phyloP scores from a whole-genome alignment of 805 yeast genomes.

The Saturnispora mendoncae region DNA sequence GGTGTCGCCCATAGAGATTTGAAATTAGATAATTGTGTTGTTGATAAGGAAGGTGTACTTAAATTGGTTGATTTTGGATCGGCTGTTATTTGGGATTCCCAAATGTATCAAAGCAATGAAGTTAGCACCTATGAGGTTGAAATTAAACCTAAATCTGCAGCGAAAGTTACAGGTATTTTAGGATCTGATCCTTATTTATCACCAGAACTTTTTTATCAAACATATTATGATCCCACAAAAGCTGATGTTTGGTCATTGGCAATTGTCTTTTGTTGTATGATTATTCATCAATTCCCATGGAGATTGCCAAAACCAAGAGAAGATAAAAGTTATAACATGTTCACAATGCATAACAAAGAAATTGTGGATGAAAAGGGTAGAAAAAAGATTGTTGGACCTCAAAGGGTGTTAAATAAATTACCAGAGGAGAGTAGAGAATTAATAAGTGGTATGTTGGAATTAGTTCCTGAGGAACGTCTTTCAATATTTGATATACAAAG shows the following conservation, averaged over 20 bases:
- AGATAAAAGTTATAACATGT: slow-evolving; percentile 69
- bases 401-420: slow-evolving; percentile 58
- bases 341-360: slow-evolving; percentile 29
- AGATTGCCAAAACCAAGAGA: slow-evolving; percentile 64
- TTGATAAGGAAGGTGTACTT: slow-evolving; percentile 60
- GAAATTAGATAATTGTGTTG: slow-evolving; percentile 90
- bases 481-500: slow-evolving; percentile 45
- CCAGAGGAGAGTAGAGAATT: slow-evolving; percentile 59
- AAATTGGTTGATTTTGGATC: slow-evolving; percentile 92
- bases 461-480: slow-evolving; percentile 52
- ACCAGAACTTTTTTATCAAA: slow-evolving; percentile 65
- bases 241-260: slow-evolving; percentile 94
- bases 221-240: slow-evolving; percentile 71
- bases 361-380: slow-evolving; percentile 22
- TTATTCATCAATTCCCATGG: slow-evolving; percentile 88
- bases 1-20: slow-evolving; percentile 92
- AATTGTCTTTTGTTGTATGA: slow-evolving; percentile 86
- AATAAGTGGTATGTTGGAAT: slow-evolving; percentile 54
- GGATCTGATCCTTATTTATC: slow-evolving; percentile 96
- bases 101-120: background rate
- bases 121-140: background rate
- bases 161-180: slow-evolving; percentile 74
- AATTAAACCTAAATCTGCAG: slow-evolving; percentile 25
- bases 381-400: slow-evolving; percentile 45
- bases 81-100: slow-evolving; percentile 61